These are phyloP conservation scores for Dactylellina parvicollis DNA, from an alignment of 2,329 filamentous ascomycete genomes.

Conservation along the genomic window DNA sequence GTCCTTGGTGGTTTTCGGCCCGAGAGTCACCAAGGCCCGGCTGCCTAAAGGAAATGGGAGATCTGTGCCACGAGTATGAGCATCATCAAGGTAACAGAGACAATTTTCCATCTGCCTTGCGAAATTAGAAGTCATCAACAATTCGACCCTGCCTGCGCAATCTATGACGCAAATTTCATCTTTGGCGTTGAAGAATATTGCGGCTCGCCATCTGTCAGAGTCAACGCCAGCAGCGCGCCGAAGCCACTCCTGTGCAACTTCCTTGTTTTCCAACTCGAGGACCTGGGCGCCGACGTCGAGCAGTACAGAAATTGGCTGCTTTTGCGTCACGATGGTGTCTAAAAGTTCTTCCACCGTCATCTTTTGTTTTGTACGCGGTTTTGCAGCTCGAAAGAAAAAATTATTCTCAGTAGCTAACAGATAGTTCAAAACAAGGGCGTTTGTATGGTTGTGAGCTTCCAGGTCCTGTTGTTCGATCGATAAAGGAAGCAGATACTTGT, in stretches of 20 bases:
- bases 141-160: conserved; percentile 63
- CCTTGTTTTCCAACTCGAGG: conserved; percentile 70
- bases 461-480: conserved; percentile 69
- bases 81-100: conserved; percentile 75
- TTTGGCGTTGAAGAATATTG: conserved; percentile 69
- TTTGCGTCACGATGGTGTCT: conserved; percentile 61
- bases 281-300: conserved; percentile 78
- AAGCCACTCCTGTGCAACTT: conserved; percentile 69
- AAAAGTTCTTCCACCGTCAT: conserved; percentile 63
- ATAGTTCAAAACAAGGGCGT: conserved; percentile 72
- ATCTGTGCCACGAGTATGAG: conserved; percentile 76
- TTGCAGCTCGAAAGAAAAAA: conserved; percentile 39
- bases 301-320: conserved; percentile 67
- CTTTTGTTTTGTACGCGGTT: conserved; percentile 22
- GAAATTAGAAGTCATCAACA: conserved; percentile 70
- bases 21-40: conserved; percentile 74
- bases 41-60: conserved; percentile 70
- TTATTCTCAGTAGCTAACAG: conserved; percentile 68
- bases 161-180: conserved; percentile 69
- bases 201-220: conserved; percentile 59
- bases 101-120: conserved; percentile 68
- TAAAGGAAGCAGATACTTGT: conserved; percentile 68
- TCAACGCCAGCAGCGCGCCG: conserved; percentile 8
- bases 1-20: conserved; percentile 74
- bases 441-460: conserved; percentile 69